Conservation (phyloP, 202 grass and related monocot genomes). For the Schoenoplectus triqueter region DNA sequence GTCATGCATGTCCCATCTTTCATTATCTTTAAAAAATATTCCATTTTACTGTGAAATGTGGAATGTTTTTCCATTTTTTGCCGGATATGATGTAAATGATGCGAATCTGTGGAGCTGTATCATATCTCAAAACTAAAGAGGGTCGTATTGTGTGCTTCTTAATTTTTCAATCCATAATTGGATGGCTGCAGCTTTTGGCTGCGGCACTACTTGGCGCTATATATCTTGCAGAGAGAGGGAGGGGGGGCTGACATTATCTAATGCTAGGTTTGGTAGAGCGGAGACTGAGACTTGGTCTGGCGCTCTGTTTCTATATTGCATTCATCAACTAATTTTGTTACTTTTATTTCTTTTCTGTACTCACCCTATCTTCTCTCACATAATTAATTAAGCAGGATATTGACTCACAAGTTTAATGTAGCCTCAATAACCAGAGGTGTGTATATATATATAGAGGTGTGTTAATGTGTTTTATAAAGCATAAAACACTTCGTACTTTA, state of each 20-base stretch:
- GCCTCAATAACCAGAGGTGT: too few species aligned
- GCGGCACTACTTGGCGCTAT: constrained; percentile 73
- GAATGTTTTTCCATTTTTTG: background rate
- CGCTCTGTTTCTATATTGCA: constrained; percentile 27
- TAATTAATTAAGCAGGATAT: background rate
- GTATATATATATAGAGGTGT: too few species aligned
- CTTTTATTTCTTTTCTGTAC: background rate
- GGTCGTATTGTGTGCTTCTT: constrained; percentile 11
- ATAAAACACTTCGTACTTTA: too few species aligned
- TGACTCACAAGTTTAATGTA: too few species aligned
- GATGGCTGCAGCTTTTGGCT: constrained; percentile 66
- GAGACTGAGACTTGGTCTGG: constrained; percentile 32
- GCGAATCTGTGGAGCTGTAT: background rate
- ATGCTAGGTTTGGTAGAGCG: constrained; percentile 47
- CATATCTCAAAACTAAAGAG: constrained; percentile 12
- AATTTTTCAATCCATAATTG: constrained; percentile 38
- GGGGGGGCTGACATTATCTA: constrained; percentile 37
- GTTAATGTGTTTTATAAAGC: too few species aligned
- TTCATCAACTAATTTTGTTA: constrained; percentile 19
- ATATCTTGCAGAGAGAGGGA: constrained; percentile 22
- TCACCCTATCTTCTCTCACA: background rate
- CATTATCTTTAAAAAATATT: too few species aligned
- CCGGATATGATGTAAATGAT: background rate
- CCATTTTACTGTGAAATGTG: too few species aligned
- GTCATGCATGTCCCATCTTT: too few species aligned